Percentiles rank a stretch among this genome's conserved stretches.
Evolutionary conservation across 768 basidiomycete genomes (phyloP).

Genomic region (Phallus indusiatus): DNA sequence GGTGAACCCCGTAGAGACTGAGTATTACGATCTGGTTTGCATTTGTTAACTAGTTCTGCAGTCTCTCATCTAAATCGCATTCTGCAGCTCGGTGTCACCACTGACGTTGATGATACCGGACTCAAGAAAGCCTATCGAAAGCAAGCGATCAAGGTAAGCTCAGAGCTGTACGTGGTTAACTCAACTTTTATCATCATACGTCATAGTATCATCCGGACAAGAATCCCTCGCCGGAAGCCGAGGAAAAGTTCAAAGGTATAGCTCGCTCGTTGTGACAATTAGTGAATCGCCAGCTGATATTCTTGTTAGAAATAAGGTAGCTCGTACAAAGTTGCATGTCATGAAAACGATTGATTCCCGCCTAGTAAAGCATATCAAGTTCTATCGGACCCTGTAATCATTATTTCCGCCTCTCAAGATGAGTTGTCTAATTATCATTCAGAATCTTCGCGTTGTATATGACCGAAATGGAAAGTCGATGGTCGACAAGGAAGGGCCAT

Average conservation of each 20-base stretch:
- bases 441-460: conserved; percentile 83
- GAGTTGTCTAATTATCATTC: conserved; percentile 11
- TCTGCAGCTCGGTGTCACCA: conserved; percentile 54
- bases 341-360: not conserved
- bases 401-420: not conserved
- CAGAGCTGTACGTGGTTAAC: not conserved
- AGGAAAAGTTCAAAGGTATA: conserved; percentile 91
- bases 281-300: not conserved
- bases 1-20: conserved; percentile 87
- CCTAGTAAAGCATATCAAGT: conserved; percentile 91
- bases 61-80: not conserved
- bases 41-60: conserved; percentile 3
- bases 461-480: conserved; percentile 92
- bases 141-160: conserved; percentile 79
- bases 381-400: conserved; percentile 67
- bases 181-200: not conserved
- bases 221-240: conserved; percentile 86
- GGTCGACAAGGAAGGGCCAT: conserved; percentile 68
- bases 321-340: too few species aligned
- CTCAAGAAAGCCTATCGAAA: conserved; percentile 95
- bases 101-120: conserved; percentile 68
- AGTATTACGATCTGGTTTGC: conserved; percentile 79
- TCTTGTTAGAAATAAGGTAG: not conserved
- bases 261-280: conserved; percentile 7
- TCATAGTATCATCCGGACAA: conserved; percentile 89